Base-by-base conservation (phyloP, 495 filamentous ascomycete species). In the Lasiosphaeriaceae sp. region DNA sequence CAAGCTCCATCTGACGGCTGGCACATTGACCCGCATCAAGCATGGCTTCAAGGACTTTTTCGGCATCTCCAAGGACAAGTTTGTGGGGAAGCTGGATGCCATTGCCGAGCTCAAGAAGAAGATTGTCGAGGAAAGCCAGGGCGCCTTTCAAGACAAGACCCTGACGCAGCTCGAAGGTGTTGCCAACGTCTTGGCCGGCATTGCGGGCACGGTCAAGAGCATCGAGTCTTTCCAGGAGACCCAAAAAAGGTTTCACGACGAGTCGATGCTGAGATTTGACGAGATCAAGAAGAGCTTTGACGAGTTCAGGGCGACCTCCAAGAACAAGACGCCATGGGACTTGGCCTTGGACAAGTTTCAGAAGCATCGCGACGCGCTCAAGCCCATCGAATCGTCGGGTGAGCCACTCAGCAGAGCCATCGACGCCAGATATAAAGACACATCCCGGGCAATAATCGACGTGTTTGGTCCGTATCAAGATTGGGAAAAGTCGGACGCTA, bases 11-110 rank as follows among this genome's bases (percentile, higher is more conserved):
- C 29, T 68, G 20, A 63, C 59, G 1, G 57, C 62, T 9, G 62
- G 65, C 4, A 48, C 59, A 2, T 29, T 65, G 23, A 50, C 59
- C 1, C 48, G 55, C 2, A 50, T 68, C 47, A 57, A 59, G 29
- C 65, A 68, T 37, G 62, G 62, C 48, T 57, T 68, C 57, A 68
- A 65, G 49, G 65, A 68, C 43, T 68, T 68, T 19, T 65, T 62
- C 24, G 65, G 65, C 22, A 11, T 46, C 16, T 56, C 51, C n/a
- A 68, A 61, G 50, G 44, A 24, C 14, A 68, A 68, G 55, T 68
- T 68, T 26, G 57, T 59, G 16, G 63, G 57, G 1, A 61, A 65
- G 54, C 53, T 65, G 8, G 51, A 20, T 14, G 26, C 52, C 1
- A 60, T 68, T 11, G 55, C 66, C 14, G 31, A 26, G 3, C 31